A percentile compares a stretch with the other conserved stretches of the same genome.
These are phyloP conservation scores for Chlamydomonas sphaeroides DNA, from an alignment of 139 green algal genomes.

Conservation along the genomic window DNA sequence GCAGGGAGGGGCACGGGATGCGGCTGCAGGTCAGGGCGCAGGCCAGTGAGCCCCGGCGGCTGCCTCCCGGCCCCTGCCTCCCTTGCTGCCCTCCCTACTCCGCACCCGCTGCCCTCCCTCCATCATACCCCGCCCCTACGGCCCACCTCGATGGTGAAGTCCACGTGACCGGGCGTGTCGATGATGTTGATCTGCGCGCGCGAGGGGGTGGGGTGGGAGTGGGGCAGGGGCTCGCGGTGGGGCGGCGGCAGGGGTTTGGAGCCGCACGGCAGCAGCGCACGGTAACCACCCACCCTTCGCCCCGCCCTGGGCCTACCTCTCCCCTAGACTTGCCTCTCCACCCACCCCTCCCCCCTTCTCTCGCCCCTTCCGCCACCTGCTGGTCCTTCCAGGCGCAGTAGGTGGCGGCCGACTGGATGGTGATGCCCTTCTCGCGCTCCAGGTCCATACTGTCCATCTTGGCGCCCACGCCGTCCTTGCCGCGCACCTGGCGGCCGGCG, in stretches of 20 bases:
- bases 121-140: background rate
- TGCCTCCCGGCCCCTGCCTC: too few relatives aligned
- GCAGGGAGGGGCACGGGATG: too few relatives aligned
- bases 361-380: background rate
- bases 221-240: background rate
- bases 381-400: slow-evolving; percentile 94
- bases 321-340: background rate
- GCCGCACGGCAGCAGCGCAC: background rate
- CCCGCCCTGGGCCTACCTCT: background rate
- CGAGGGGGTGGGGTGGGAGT: background rate
- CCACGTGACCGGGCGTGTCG: slow-evolving; percentile 96
- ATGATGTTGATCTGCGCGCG: slow-evolving; percentile 96
- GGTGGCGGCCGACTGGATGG: slow-evolving; percentile 96
- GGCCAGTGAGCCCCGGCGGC: too few relatives aligned
- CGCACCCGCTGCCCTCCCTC: too few relatives aligned
- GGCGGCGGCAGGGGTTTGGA: background rate
- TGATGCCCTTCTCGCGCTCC: slow-evolving; percentile 99
- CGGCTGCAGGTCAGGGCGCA: too few relatives aligned
- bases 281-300: background rate
- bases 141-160: slow-evolving; percentile 99
- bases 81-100: too few relatives aligned
- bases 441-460: slow-evolving; percentile 99
- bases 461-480: slow-evolving; percentile 97
- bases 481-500: slow-evolving; percentile 76
- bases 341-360: background rate